Conservation (phyloP, 2,329 filamentous ascomycete species). For the Epichloe gansuensis region DNA sequence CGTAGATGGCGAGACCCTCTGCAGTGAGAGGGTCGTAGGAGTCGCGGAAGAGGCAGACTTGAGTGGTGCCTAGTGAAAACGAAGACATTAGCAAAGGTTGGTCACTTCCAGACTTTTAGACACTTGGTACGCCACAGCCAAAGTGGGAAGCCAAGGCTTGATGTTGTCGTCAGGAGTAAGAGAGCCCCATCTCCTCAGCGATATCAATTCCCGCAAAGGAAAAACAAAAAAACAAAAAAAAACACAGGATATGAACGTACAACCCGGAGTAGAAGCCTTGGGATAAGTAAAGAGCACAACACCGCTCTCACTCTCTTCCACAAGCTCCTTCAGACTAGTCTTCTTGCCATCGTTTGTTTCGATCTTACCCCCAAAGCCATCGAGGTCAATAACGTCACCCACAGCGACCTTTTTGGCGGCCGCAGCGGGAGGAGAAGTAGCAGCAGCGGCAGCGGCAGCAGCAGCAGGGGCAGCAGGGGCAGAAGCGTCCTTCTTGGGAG, state of each 20-base stretch:
- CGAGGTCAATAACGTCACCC: conserved; percentile 43
- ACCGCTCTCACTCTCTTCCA: conserved; percentile 71
- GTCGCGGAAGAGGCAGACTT: conserved; percentile 90
- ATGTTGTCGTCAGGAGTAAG: too few relatives aligned
- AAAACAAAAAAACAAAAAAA: not conserved
- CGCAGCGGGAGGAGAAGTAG: conserved; percentile 6
- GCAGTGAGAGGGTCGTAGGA: conserved; percentile 61
- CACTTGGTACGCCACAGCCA: too few relatives aligned
- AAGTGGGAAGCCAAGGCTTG: too few relatives aligned
- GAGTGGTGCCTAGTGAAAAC: conserved; percentile 61
- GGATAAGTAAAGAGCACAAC: conserved; percentile 94
- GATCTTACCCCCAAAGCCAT: conserved; percentile 56
- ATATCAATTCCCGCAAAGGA: not conserved
- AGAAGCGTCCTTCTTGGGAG: conserved; percentile 15
- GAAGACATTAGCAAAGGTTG: not conserved
- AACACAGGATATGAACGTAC: conserved; percentile 43
- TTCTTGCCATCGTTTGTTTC: conserved; percentile 74
- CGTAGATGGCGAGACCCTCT: conserved; percentile 75
- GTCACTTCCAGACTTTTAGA: too few relatives aligned
- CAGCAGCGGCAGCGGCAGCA: not conserved
- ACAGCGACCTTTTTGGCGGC: conserved; percentile 33
- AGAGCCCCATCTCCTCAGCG: conserved; percentile 2
- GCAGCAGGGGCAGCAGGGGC: not conserved
- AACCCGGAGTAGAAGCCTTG: conserved; percentile 85
- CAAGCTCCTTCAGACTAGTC: conserved; percentile 66